Evolutionary conservation across 768 basidiomycete species (phyloP), one percentile per base, ranked within the genome.

Genomic region (Serendipita sp.): DNA sequence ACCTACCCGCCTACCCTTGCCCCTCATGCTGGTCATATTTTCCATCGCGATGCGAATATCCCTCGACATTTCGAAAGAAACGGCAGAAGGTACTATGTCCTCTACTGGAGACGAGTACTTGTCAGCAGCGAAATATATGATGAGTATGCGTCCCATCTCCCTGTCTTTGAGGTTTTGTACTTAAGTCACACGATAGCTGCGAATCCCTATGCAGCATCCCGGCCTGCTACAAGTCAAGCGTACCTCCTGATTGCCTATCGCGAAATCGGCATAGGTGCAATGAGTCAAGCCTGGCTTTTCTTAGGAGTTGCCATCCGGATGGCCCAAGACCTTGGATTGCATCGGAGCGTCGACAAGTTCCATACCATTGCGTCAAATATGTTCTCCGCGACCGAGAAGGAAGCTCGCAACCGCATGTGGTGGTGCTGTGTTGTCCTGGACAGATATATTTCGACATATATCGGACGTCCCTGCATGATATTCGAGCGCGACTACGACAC

Each of bases 241-340:
- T 74, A 93, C 18, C 78, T 94, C 8, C 78, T 94, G 8, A 80
- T 92, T 75, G 86, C 86, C 4, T 92, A 88, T 71, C 80, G 91
- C 5, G 90, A 94, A 73, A 81, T 91, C 46, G 92, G 92, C 2
- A 88, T 92, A 66, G 92, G 73, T 41, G 83, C 88, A 16, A 94
- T 92, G 90, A 86, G 86, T 5, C 83, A 86, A 73, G 86, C 88
- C 37, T 94, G 91, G 92, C 80, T 84, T 8, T 90, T 86, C 70
- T 81, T 85, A 18, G 90, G 91, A 10, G 88, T 90, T 86, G 90
- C 87, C 0, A 85, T 93, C 44, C 81, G 92, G n/a, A 92, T 93
- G 89, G 89, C 89, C 15, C 89, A 90, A 74, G 89, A 92, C 73
- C 73, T 92, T 64, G 89, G 89, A 5, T 82, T 92, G 80, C 89